Base-by-base conservation (phyloP, 306 rosid species). In the Begonia loranthoides region DNA sequence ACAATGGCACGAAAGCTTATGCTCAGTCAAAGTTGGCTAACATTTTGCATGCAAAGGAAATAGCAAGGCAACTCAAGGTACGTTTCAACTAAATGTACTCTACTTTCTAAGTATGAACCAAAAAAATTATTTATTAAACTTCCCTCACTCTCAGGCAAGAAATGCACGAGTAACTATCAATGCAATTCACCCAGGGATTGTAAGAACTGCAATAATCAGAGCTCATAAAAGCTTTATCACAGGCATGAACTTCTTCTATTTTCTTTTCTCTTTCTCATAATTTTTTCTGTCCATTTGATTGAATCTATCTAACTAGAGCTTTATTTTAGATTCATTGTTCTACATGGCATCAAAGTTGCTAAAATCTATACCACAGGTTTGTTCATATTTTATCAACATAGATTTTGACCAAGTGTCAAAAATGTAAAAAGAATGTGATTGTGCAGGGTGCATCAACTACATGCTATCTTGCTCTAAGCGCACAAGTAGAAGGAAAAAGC, bases 101-200 rank as follows among this genome's bases (percentile, higher is more conserved):
- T 24, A 3, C 34, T 24, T 24, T 24, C 34, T 24, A 24, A 24
- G 4, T 28, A 1, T 4, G 36, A 28, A 28, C 36, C 36, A 28
- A 28, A 28, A 28, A 24, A 28, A 28, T 28, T 1, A 28, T 4
- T 28, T 4, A 28, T 28, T 28, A 6, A 28, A 28, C 36, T 28
- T 28, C 8, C 1, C 5, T 28, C 0, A 28, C 3, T 28, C 36
- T 28, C 64, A 90, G 93, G 86, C 70, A 55, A 80, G 82, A 66
- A 86, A 86, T 70, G 99, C 84, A 53, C 80, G 79, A 56, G 95
- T 90, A 41, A 82, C 92, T 15, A 76, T 90, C 68, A 85, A 82
- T 47, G 95, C 83, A 59, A 71, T 90, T 13, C 99, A 86, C 68
- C 99, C 99, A 4, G 99, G 99, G 12, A 74, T 84, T 21, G 95